Evolutionary conservation across 169 alveolate species (phyloP).

Genomic region (Eimeria brunetti): DNA sequence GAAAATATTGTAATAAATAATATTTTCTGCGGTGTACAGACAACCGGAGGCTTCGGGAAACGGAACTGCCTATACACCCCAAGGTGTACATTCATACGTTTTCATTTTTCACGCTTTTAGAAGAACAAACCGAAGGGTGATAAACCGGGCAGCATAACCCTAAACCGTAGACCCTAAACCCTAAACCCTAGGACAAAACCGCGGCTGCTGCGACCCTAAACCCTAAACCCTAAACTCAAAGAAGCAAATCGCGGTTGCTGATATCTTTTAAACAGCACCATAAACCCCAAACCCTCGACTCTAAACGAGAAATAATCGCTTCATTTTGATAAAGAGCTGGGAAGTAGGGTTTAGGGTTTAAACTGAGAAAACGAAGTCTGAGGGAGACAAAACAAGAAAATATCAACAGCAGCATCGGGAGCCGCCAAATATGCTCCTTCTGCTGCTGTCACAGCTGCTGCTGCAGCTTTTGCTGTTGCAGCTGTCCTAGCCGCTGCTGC

Average conservation of each 20-base stretch:
- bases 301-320: neutral
- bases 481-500: conserved; percentile 7
- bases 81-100: neutral
- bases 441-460: neutral
- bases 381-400: neutral
- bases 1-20: too few species aligned
- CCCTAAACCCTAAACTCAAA: conserved; percentile 37
- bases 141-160: neutral
- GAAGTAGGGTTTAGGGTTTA: neutral
- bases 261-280: neutral
- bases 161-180: neutral
- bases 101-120: neutral
- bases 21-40: neutral
- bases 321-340: neutral
- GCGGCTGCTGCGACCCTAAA: neutral
- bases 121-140: neutral
- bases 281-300: conserved; percentile 2
- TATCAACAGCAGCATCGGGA: neutral
- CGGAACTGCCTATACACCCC: neutral
- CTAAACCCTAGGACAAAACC: neutral
- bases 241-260: neutral
- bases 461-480: neutral
- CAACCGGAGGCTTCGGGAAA: neutral
- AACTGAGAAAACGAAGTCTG: neutral
- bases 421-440: neutral